Evolutionary conservation across 139 green algal genomes (phyloP).

Genomic region (Tetradesmus lagerheimii): DNA sequence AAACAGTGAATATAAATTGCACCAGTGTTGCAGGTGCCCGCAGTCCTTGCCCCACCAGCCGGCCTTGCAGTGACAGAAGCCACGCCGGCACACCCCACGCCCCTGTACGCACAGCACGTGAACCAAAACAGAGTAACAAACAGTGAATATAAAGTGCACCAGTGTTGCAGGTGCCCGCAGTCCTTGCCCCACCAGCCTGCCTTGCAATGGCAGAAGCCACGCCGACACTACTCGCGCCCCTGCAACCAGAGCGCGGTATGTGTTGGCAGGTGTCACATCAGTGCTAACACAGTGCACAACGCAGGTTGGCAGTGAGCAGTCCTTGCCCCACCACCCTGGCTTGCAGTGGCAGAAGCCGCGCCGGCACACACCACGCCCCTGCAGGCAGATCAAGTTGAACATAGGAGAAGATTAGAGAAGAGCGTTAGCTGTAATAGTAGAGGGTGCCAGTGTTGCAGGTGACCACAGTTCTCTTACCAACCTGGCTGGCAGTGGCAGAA

Average conservation of each 20-base stretch:
- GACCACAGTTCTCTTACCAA: slow-evolving; percentile 1
- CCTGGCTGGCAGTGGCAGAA: not conserved
- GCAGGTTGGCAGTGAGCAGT: too few species aligned
- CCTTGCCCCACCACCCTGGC: slow-evolving; percentile 25
- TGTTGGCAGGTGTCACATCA: too few species aligned
- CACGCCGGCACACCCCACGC: not conserved
- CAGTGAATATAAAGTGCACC: too few species aligned
- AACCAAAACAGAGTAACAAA: too few species aligned
- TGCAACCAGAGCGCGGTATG: not conserved
- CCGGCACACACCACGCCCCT: not conserved
- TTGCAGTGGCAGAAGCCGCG: slow-evolving; percentile 14
- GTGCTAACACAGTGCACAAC: too few species aligned
- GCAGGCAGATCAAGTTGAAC: too few species aligned
- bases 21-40: too few species aligned
- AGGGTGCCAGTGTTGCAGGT: too few species aligned
- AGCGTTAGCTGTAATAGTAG: too few species aligned
- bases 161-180: too few species aligned
- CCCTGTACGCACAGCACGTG: not conserved
- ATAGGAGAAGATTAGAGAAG: too few species aligned
- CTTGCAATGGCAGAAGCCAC: not conserved
- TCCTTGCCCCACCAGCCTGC: not conserved
- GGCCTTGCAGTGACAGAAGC: not conserved
- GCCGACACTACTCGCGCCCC: not conserved
- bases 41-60: slow-evolving; percentile 21
- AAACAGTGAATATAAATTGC: too few species aligned